phyloP scores from a whole-genome alignment of 495 filamentous ascomycete species.

The Cryomyces minteri region DNA sequence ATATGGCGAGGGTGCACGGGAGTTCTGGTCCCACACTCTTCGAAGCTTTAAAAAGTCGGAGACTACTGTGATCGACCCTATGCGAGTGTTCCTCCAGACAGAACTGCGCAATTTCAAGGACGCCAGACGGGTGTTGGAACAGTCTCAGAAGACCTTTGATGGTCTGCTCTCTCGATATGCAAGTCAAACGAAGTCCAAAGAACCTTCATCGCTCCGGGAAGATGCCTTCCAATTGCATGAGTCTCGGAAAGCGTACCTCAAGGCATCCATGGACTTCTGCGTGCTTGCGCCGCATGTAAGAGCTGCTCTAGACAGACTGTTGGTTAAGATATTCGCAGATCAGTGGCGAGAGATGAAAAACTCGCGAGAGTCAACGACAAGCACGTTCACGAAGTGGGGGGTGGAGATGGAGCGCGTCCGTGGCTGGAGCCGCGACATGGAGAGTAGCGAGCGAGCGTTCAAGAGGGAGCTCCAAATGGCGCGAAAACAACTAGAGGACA shows the following conservation, averaged over 20 bases:
- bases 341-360: slow-evolving; percentile 68
- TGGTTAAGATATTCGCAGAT: slow-evolving; percentile 69
- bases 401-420: slow-evolving; percentile 77
- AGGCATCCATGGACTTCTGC: slow-evolving; percentile 84
- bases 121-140: slow-evolving; percentile 50
- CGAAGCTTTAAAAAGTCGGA: slow-evolving; percentile 57
- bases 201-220: slow-evolving; percentile 74
- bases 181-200: slow-evolving; percentile 77
- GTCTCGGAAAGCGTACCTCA: slow-evolving; percentile 76
- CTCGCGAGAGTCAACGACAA: slow-evolving; percentile 38
- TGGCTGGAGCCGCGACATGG: slow-evolving; percentile 89
- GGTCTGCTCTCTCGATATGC: slow-evolving; percentile 60
- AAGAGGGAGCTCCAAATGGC: slow-evolving; percentile 60
- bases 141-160: slow-evolving; percentile 72
- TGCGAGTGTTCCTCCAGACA: slow-evolving; percentile 51
- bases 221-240: slow-evolving; percentile 95
- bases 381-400: slow-evolving; percentile 39
- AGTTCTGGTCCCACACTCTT: slow-evolving; percentile 69
- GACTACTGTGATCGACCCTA: slow-evolving; percentile 56
- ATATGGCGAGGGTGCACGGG: slow-evolving; percentile 66
- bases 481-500: slow-evolving; percentile 67
- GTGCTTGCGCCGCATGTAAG: slow-evolving; percentile 69
- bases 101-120: slow-evolving; percentile 64
- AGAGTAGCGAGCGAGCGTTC: slow-evolving; percentile 59
- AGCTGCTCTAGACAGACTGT: slow-evolving; percentile 60